A percentile compares a stretch with the other conserved stretches of the same genome.
Conservation (phyloP, 108 stramenopile genomes). For the Fragilaria crotonensis region DNA sequence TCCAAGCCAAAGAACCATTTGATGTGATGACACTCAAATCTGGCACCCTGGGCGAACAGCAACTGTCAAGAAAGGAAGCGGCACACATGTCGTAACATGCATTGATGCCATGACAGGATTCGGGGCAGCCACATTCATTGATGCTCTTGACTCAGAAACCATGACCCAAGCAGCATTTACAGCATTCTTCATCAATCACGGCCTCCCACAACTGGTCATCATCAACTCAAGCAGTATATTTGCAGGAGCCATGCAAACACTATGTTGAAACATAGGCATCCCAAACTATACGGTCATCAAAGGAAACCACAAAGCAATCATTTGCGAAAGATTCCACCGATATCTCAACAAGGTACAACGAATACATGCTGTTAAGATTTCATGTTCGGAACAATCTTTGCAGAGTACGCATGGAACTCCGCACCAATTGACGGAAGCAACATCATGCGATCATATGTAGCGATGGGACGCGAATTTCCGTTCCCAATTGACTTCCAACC, state of each 20-base stretch:
- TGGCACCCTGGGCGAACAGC: background rate
- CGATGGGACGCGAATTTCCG: slow-evolving; percentile 14
- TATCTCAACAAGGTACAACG: slow-evolving; percentile 17
- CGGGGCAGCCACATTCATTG: background rate
- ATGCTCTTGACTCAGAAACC: background rate
- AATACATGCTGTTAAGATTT: background rate
- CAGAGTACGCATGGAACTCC: slow-evolving; percentile 18
- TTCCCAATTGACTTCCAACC: slow-evolving; percentile 20
- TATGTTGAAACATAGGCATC: background rate
- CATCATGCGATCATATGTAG: slow-evolving; percentile 8
- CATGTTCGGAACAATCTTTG: slow-evolving; percentile 5
- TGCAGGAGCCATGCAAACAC: background rate
- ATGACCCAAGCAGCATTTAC: background rate
- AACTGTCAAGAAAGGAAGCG: background rate
- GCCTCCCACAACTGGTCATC: background rate
- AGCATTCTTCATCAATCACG: no score
- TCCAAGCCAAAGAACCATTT: background rate
- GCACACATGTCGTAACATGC: no score
- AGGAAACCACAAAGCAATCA: slow-evolving; percentile 24
- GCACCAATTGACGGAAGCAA: slow-evolving; percentile 19
- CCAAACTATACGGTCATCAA: background rate
- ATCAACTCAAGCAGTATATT: background rate
- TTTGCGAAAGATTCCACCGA: slow-evolving; percentile 16
- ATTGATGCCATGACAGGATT: no score
- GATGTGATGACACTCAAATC: background rate